Evolutionary conservation across 2,329 filamentous ascomycete genomes (phyloP).

Genomic region (Fusarium dimerum): DNA sequence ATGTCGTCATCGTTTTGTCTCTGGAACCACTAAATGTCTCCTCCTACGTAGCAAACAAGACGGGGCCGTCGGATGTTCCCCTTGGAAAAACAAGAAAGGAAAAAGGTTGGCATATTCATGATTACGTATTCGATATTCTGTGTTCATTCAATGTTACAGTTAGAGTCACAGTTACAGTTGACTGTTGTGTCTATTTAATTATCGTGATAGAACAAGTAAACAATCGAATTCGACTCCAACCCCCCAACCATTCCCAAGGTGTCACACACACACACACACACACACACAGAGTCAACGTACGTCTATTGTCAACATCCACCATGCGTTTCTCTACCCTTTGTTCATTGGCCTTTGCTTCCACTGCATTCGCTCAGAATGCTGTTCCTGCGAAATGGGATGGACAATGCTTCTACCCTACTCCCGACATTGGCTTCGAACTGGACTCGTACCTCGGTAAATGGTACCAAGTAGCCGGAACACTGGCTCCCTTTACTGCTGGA

Average conservation of each 20-base stretch:
- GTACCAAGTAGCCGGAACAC: slow-evolving; percentile 36
- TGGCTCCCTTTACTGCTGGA: slow-evolving; percentile 31
- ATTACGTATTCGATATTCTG: background rate
- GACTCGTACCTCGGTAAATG: slow-evolving; percentile 35
- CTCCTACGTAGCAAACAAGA: no score
- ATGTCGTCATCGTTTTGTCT: no score
- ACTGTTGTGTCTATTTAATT: background rate
- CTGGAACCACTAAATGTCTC: no score
- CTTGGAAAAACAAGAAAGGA: background rate
- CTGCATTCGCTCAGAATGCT: slow-evolving; percentile 13
- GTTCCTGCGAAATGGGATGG: slow-evolving; percentile 34
- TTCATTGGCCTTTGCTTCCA: background rate
- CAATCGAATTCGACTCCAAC: no score
- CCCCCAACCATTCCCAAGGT: no score
- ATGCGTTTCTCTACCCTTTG: background rate
- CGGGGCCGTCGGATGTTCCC: no score
- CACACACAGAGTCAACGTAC: no score
- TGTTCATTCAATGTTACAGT: background rate
- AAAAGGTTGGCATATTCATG: background rate
- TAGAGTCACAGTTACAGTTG: no score
- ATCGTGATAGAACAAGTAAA: no score
- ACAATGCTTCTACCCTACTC: slow-evolving; percentile 32
- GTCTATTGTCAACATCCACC: background rate
- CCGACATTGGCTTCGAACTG: slow-evolving; percentile 31
- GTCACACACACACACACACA: no score